Evolutionary conservation across 225 moss, liverwort and hornwort genomes (phyloP).

Genomic region (Ulota crispa): DNA sequence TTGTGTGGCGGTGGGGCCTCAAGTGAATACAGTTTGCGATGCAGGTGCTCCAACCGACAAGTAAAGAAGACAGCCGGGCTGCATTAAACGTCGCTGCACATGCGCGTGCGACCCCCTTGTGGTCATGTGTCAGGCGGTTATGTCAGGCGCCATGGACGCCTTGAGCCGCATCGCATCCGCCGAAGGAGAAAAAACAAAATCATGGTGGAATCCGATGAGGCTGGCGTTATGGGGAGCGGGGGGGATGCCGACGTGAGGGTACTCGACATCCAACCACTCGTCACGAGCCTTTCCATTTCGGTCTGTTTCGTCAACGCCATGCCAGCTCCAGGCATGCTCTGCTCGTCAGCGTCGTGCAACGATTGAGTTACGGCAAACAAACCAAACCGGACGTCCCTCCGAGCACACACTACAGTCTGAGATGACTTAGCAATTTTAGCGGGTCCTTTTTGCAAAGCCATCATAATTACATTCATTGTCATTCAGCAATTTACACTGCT

Average conservation of each 20-base stretch:
- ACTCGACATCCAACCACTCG: slow-evolving; percentile 2
- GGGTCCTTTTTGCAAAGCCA: background rate
- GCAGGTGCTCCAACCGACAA: slow-evolving; percentile 45
- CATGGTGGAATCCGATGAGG: slow-evolving; percentile 20
- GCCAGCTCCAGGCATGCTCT: slow-evolving; percentile 15
- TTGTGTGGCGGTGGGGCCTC: slow-evolving; percentile 1
- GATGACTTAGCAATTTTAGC: background rate
- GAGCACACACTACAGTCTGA: background rate
- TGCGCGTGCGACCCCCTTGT: slow-evolving; percentile 21
- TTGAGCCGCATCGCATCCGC: slow-evolving; percentile 2
- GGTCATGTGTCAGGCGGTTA: slow-evolving; percentile 28
- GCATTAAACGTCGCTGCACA: slow-evolving; percentile 28
- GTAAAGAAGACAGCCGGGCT: slow-evolving; percentile 11
- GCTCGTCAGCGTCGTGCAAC: slow-evolving; percentile 13
- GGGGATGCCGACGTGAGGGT: slow-evolving; percentile 2
- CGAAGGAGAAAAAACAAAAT: slow-evolving; percentile 19
- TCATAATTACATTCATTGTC: background rate
- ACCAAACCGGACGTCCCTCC: background rate
- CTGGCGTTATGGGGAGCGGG: background rate
- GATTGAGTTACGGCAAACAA: slow-evolving; percentile 9
- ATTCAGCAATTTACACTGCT: background rate
- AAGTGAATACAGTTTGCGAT: slow-evolving; percentile 18
- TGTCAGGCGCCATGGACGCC: slow-evolving; percentile 1
- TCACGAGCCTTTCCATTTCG: background rate
- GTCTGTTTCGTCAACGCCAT: slow-evolving; percentile 22